phyloP scores from a whole-genome alignment of 1,139 yeast species.

The Suhomyces ambrosiae region DNA sequence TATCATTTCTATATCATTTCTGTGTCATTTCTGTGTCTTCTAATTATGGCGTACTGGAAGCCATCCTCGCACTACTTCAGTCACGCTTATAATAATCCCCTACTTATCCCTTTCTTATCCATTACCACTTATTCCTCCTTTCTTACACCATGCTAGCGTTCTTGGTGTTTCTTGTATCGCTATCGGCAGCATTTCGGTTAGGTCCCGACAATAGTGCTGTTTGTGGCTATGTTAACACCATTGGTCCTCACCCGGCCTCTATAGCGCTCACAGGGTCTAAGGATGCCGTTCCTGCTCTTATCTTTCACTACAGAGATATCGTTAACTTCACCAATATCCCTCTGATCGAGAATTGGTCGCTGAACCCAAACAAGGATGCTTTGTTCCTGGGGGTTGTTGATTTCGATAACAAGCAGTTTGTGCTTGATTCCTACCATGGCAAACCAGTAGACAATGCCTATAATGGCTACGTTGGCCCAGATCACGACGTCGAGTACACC shows the following conservation, averaged over 20 bases:
- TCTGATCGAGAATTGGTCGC: conserved; percentile 18
- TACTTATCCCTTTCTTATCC: background rate
- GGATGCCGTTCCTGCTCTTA: conserved; percentile 26
- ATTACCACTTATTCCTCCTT: no score
- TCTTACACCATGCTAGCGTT: background rate
- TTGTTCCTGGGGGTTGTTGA: conserved; percentile 19
- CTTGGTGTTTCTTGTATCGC: background rate
- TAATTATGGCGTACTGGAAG: no score
- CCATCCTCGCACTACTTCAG: no score
- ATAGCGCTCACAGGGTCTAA: conserved; percentile 8
- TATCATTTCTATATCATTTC: no score
- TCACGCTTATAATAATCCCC: background rate
- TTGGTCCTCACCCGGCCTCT: conserved; percentile 5
- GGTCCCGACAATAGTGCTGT: conserved; percentile 8
- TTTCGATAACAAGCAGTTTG: conserved; percentile 9
- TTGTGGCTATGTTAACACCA: conserved; percentile 11
- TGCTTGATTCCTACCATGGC: conserved; percentile 6
- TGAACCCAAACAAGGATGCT: conserved; percentile 13
- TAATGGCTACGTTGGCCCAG: conserved; percentile 11
- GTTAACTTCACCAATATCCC: conserved; percentile 27
- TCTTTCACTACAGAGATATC: conserved; percentile 30
- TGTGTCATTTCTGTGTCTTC: no score
- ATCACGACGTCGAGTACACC: conserved; percentile 16
- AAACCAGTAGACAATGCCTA: conserved; percentile 9
- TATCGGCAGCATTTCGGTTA: background rate